These are phyloP conservation scores for Blastobotrys ciferrii DNA, from an alignment of 1,139 yeast species.

Conservation along the genomic window DNA sequence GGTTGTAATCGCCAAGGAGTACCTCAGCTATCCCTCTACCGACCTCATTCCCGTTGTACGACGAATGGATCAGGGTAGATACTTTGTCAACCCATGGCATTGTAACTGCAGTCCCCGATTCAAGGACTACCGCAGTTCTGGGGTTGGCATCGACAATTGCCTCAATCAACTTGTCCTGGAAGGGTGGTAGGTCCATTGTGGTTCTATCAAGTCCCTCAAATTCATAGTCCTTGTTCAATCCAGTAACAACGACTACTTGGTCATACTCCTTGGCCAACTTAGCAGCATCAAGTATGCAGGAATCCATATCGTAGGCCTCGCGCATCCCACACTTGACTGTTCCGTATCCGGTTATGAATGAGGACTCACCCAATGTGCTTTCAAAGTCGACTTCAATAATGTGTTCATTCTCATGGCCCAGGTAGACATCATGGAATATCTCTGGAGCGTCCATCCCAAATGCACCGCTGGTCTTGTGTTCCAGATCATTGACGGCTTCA, in stretches of 20 bases:
- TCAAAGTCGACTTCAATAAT: conserved; percentile 50
- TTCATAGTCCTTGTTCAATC: conserved; percentile 51
- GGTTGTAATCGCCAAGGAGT: conserved; percentile 58
- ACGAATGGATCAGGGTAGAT: conserved; percentile 49
- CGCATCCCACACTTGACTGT: conserved; percentile 41
- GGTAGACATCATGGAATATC: conserved; percentile 37
- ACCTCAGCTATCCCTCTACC: conserved; percentile 54
- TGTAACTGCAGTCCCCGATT: conserved; percentile 60
- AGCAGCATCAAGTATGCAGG: conserved; percentile 43
- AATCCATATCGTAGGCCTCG: conserved; percentile 32
- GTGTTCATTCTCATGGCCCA: conserved; percentile 44
- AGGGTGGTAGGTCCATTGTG: conserved; percentile 47
- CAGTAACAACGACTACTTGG: conserved; percentile 46
- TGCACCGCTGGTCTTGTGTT: conserved; percentile 49
- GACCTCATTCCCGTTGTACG: conserved; percentile 45
- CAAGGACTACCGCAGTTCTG: conserved; percentile 53
- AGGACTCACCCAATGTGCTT: neutral
- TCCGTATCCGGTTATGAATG: conserved; percentile 37
- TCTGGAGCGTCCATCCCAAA: conserved; percentile 50
- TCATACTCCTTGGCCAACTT: conserved; percentile 45
- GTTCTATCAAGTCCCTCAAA: conserved; percentile 51
- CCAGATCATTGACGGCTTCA: conserved; percentile 52
- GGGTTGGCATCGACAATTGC: conserved; percentile 49
- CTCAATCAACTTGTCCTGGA: conserved; percentile 46
- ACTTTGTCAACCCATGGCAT: conserved; percentile 56